Evolutionary conservation across 495 filamentous ascomycete genomes (phyloP).

Genomic region (Aspergillus ellipticus): DNA sequence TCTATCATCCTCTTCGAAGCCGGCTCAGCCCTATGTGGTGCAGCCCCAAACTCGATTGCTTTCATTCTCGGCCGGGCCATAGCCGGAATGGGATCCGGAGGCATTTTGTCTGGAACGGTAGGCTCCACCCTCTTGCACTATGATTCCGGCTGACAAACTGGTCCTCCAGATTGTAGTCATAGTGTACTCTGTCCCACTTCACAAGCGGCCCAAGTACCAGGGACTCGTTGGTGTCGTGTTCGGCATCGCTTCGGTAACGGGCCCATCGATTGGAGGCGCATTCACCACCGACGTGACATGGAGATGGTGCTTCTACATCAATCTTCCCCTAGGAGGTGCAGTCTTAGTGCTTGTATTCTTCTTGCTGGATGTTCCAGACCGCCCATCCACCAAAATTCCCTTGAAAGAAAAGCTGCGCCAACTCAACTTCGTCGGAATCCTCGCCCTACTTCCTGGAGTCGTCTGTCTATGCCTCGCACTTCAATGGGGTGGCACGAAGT

Average conservation of each 20-base stretch:
- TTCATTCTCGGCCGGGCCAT: slow-evolving; percentile 61
- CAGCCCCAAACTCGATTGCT: slow-evolving; percentile 49
- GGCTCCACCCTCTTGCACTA: slow-evolving; percentile 10
- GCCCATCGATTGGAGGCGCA: slow-evolving; percentile 31
- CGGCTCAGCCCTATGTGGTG: slow-evolving; percentile 63
- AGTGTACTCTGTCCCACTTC: slow-evolving; percentile 53
- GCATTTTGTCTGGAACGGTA: slow-evolving; percentile 36
- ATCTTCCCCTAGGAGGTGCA: slow-evolving; percentile 53
- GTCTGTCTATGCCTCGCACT: slow-evolving; percentile 41
- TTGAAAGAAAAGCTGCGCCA: slow-evolving; percentile 3
- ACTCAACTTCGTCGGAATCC: neutral
- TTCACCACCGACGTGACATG: slow-evolving; percentile 23
- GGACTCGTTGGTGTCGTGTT: slow-evolving; percentile 42
- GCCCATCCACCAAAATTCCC: neutral
- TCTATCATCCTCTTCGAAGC: slow-evolving; percentile 66
- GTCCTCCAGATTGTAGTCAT: slow-evolving; percentile 50
- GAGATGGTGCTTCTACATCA: slow-evolving; percentile 60
- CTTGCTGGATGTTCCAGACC: neutral
- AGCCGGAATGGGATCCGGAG: slow-evolving; percentile 35
- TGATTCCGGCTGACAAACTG: too few species aligned
- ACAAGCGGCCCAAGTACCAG: slow-evolving; percentile 50
- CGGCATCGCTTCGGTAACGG: slow-evolving; percentile 52
- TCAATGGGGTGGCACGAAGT: slow-evolving; percentile 39
- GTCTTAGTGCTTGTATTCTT: slow-evolving; percentile 40
- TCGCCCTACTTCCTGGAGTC: slow-evolving; percentile 11